Conservation (phyloP, 139 green algal species). For the Axilococcus clingmanii region DNA sequence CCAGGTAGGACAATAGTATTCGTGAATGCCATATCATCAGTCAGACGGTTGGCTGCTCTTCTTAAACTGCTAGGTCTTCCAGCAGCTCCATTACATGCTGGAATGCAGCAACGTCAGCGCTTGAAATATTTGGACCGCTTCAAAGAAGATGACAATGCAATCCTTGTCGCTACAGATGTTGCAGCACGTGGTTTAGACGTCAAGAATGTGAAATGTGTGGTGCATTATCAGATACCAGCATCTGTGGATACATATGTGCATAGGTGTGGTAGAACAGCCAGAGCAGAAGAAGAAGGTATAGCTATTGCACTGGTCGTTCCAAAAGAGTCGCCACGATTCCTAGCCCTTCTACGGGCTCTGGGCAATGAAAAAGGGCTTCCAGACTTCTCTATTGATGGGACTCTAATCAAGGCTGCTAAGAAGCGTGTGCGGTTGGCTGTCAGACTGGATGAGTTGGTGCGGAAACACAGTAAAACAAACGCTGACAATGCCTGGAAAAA, state of each 20-base stretch:
- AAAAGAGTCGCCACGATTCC: constrained; percentile 50
- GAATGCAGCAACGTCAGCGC: constrained; percentile 90
- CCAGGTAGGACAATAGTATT: constrained; percentile 87
- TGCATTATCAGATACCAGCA: constrained; percentile 93
- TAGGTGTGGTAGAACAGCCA: constrained; percentile 76
- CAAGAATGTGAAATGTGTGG: constrained; percentile 52
- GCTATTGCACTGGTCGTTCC: constrained; percentile 67
- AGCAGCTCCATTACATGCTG: constrained; percentile 38
- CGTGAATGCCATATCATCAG: constrained; percentile 75
- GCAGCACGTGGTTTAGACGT: constrained; percentile 91
- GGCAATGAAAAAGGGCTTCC: constrained; percentile 26
- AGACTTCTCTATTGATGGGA: constrained; percentile 54
- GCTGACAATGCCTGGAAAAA: constrained; percentile 48
- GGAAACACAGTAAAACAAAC: constrained; percentile 40
- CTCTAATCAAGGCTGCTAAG: constrained; percentile 19
- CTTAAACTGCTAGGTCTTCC: constrained; percentile 74
- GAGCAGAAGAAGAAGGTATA: constrained; percentile 60
- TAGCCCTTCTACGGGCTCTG: constrained; percentile 35
- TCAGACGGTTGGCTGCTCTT: constrained; percentile 67
- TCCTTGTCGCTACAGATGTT: constrained; percentile 95
- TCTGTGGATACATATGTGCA: constrained; percentile 93
- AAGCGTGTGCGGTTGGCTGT: constrained; percentile 36
- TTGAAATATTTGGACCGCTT: constrained; percentile 93
- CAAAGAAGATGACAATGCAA: constrained; percentile 37
- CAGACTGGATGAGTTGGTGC: constrained; percentile 53